Conservation (phyloP, 805 yeast species). For the Lipomyces kockii region DNA sequence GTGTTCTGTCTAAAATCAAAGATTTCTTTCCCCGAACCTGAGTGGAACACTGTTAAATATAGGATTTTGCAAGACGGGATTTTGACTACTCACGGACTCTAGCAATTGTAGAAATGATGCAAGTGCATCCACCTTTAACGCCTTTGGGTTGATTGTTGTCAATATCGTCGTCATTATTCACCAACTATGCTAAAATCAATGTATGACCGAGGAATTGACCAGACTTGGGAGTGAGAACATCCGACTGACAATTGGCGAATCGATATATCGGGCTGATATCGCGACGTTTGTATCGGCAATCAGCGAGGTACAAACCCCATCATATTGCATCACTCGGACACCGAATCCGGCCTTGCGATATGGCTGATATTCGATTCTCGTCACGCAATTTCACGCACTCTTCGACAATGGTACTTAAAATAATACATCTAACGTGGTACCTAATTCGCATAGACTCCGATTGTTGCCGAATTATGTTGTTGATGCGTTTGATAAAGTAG, state of each 20-base stretch:
- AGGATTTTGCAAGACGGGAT: neutral
- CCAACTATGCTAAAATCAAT: neutral
- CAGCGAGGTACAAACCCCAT: neutral
- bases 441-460: too few relatives aligned
- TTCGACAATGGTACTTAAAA: too few relatives aligned
- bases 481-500: too few relatives aligned
- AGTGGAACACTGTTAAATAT: neutral
- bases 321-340: too few relatives aligned
- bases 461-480: too few relatives aligned
- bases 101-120: conserved; percentile 39
- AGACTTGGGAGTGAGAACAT: neutral
- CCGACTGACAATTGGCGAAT: neutral
- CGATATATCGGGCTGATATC: neutral
- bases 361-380: too few relatives aligned
- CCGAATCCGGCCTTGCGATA: too few relatives aligned
- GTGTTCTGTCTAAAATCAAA: conserved; percentile 52
- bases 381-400: too few relatives aligned
- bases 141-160: conserved; percentile 26
- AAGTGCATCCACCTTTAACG: conserved; percentile 32
- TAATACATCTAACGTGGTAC: too few relatives aligned
- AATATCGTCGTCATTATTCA: conserved; percentile 18
- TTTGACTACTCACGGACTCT: conserved; percentile 38
- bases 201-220: neutral
- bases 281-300: neutral
- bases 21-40: conserved; percentile 42